Percentiles rank a stretch among this genome's conserved stretches.
phyloP scores from a whole-genome alignment of 352 stramenopile species.

The Pythium biforme region DNA sequence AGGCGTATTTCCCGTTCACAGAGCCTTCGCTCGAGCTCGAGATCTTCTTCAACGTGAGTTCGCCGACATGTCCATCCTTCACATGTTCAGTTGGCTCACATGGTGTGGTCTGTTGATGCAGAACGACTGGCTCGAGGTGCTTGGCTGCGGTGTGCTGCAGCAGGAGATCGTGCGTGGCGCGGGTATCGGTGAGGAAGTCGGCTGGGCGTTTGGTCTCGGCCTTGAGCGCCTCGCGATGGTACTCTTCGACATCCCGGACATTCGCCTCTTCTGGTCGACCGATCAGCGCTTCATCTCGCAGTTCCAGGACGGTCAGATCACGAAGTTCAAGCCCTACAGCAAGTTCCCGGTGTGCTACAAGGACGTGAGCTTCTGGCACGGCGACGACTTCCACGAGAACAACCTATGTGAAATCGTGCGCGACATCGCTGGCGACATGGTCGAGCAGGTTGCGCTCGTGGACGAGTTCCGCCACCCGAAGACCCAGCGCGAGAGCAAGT shows the following conservation, averaged over 20 bases:
- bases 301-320: conserved; percentile 92
- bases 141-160: conserved; percentile 97
- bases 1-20: conserved; percentile 99
- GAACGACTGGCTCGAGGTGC: conserved; percentile 98
- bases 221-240: conserved; percentile 99
- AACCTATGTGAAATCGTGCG: conserved; percentile 97
- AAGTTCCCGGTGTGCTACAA: conserved; percentile 99
- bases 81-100: neutral
- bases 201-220: conserved; percentile 98
- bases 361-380: conserved; percentile 98
- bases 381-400: conserved; percentile 92
- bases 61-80: too few relatives aligned
- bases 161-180: conserved; percentile 92
- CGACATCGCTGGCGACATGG: conserved; percentile 95
- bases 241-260: conserved; percentile 99
- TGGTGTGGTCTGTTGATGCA: conserved; percentile 9
- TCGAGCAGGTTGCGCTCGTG: conserved; percentile 94
- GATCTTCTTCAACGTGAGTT: conserved; percentile 93
- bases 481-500: conserved; percentile 93
- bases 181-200: conserved; percentile 82
- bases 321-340: conserved; percentile 97
- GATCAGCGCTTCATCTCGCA: conserved; percentile 94
- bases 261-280: conserved; percentile 98
- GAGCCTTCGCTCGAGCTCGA: conserved; percentile 98
- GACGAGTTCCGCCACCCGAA: conserved; percentile 98